Percentiles rank a stretch among this genome's conserved stretches.
These are phyloP conservation scores for Pseudocercospora musae DNA, from an alignment of 2,329 filamentous ascomycete genomes.

Conservation along the genomic window DNA sequence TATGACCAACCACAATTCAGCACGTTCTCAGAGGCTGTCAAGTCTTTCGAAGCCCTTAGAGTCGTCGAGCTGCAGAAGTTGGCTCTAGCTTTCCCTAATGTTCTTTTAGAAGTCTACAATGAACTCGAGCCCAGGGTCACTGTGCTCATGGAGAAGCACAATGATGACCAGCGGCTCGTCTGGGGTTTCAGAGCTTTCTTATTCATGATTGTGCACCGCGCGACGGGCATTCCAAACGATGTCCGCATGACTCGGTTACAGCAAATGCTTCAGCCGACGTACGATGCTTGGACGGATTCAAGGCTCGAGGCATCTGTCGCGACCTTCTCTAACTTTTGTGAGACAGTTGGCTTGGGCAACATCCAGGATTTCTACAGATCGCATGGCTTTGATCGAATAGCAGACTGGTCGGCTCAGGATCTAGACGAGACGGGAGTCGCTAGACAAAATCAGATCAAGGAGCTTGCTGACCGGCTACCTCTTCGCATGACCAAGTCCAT, in stretches of 20 bases:
- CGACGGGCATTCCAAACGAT: slow-evolving; percentile 68
- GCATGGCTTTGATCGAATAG: slow-evolving; percentile 68
- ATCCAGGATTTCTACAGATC: slow-evolving; percentile 75
- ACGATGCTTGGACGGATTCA: slow-evolving; percentile 72
- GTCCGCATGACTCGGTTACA: slow-evolving; percentile 68
- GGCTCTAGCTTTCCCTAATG: slow-evolving; percentile 85
- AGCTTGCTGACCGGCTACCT: slow-evolving; percentile 71
- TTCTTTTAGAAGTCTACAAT: slow-evolving; percentile 80
- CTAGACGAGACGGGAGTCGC: slow-evolving; percentile 76
- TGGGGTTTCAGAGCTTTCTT: slow-evolving; percentile 86
- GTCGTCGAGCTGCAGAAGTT: slow-evolving; percentile 85
- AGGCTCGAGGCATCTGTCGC: slow-evolving; percentile 66
- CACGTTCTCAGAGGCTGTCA: slow-evolving; percentile 81
- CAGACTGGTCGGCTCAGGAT: slow-evolving; percentile 76
- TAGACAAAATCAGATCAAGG: slow-evolving; percentile 74
- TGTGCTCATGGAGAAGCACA: slow-evolving; percentile 70
- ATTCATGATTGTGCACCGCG: slow-evolving; percentile 89
- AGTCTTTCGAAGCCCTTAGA: slow-evolving; percentile 79
- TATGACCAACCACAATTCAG: slow-evolving; percentile 62
- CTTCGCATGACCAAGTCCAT: slow-evolving; percentile 86
- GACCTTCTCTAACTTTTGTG: slow-evolving; percentile 75
- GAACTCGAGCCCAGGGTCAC: slow-evolving; percentile 79
- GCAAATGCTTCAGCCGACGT: slow-evolving; percentile 78
- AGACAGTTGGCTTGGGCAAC: slow-evolving; percentile 72
- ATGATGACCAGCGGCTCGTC: slow-evolving; percentile 75